Base-by-base conservation (phyloP, 257 asterid species). In the Solanum ahanhuiri region DNA sequence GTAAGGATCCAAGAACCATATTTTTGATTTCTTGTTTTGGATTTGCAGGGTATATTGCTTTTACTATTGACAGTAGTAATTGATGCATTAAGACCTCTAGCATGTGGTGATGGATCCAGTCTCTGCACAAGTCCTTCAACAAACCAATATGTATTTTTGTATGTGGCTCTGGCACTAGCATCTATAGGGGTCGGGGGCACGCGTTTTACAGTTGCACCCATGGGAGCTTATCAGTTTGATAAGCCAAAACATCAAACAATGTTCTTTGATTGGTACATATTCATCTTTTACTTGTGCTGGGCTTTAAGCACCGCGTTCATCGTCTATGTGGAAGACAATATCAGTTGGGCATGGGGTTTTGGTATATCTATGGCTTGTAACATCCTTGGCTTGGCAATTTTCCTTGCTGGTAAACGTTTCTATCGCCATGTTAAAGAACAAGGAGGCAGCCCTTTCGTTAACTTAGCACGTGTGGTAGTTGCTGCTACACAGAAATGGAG, bases 371-470 rank as follows among this genome's bases (percentile, higher is more conserved):
- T 83, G 43, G 89, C 86, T 0, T 88, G 90, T 37, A 90, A 88
- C 48, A 33, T 87, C 7, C 28, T 90, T 8, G 92, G 88, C n/a
- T 71, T 87, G 23, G 81, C 57, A 18, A 57, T 88, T 57, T 90
- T 90, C 30, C 43, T 90, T 17, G 86, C 81, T 2, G 92, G 92
- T 6, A 85, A 79, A 11, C 35, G 73, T 30, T 87, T 87, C 39
- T 90, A 90, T 85, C 89, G 85, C 8, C 83, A 83, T 82, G 86
- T 90, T 22, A 87, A 83, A 88, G 94, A 94, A 3, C 81, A 57
- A 57, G 95, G 96, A 39, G 60, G 63, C 31, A 92, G 94, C 88
- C 96, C 98, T 8, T 95, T 94, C 9, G 84, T 22, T 54, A 84
- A 88, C 70, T 69, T 95, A 35, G 96, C 90, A 15, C 81, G 93